A percentile compares a stretch with the other conserved stretches of the same genome.
Conservation (phyloP, 176 grass and related monocot genomes). For the Zoysia japonica region DNA sequence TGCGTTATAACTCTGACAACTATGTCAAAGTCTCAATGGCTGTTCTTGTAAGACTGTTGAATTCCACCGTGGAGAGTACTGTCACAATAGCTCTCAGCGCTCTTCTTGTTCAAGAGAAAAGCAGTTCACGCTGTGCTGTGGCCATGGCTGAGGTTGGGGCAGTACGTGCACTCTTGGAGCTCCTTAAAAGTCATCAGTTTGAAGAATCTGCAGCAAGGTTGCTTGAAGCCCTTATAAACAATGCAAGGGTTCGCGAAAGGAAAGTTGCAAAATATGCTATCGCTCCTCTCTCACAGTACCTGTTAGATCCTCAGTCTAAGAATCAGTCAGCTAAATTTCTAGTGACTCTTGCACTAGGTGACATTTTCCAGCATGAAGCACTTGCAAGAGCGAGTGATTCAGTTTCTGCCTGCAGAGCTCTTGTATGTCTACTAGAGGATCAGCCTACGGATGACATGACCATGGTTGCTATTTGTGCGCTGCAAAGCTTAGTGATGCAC, state of each 20-base stretch:
- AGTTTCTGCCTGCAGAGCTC: conserved; percentile 77
- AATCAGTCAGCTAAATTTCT: conserved; percentile 86
- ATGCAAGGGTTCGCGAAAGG: conserved; percentile 80
- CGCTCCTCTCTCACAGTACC: conserved; percentile 81
- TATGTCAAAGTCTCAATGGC: conserved; percentile 89
- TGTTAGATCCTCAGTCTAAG: conserved; percentile 86
- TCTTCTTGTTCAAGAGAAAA: conserved; percentile 96
- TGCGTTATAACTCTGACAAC: conserved; percentile 81
- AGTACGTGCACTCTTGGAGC: conserved; percentile 76
- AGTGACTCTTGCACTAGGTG: conserved; percentile 84
- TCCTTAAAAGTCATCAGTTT: conserved; percentile 80
- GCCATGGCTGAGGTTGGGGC: conserved; percentile 92
- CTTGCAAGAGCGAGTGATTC: conserved; percentile 91
- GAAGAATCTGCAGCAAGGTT: conserved; percentile 89
- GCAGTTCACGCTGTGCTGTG: conserved; percentile 67
- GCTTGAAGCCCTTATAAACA: conserved; percentile 95
- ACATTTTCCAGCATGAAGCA: conserved; percentile 96
- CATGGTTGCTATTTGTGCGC: conserved; percentile 88
- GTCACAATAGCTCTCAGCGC: conserved; percentile 89
- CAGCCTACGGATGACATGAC: conserved; percentile 95
- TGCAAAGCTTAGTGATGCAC: conserved; percentile 95
- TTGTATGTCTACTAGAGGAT: conserved; percentile 89
- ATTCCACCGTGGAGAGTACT: conserved; percentile 72
- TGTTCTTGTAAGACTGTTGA: conserved; percentile 87
- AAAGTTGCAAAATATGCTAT: conserved; percentile 88